Evolutionary conservation across 495 filamentous ascomycete genomes (phyloP), one percentile per base, ranked within the genome.

Genomic region (Talaromyces thailandensis): DNA sequence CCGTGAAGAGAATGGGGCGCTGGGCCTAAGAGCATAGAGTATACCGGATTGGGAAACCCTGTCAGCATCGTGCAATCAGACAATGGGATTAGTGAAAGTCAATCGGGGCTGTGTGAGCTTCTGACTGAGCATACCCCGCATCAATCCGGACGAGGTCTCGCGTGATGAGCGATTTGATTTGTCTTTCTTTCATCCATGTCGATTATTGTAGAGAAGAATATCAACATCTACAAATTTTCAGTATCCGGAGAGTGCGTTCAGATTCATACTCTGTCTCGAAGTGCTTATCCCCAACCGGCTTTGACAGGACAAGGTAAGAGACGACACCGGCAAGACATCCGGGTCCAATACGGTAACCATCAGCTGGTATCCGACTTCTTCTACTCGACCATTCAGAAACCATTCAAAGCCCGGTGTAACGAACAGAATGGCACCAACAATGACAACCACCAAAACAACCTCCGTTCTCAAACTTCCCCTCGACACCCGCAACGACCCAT

Each of bases 401-500:
- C 18, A 1, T 48, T 8, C 35, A 40, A 3, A 48, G 4, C 32
- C 23, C 23, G 11, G 26, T 28, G 5, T 55, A 35, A 12, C 14
- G 28, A n/a, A 7, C 16, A 61, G 32, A 23, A 61, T 61, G 59
- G 45, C 59, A 50, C 43, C 25, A 50, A 51, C 59, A 31, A 52
- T 50, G 40, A 51, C 59, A 1, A 61, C 59, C 25, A 61, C 59
- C n/a, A 61, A 61, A 23, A 21, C 18, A 32, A 29, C 45, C 1
- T 61, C 59, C 43, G 52, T 61, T 7, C 40, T 52, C 40, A 51
- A 48, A 50, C 59, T 61, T 2, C 59, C 59, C 7, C 40, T 61
- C 26, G 59, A 61, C 40, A 52, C 37, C 21, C 59, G 59, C 26
- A 51, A 61, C 40, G 59, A 61, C 28, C 37, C 26, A 28, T 28